phyloP scores from a whole-genome alignment of 768 basidiomycete species.

The Naganishia vaughanmartiniae region DNA sequence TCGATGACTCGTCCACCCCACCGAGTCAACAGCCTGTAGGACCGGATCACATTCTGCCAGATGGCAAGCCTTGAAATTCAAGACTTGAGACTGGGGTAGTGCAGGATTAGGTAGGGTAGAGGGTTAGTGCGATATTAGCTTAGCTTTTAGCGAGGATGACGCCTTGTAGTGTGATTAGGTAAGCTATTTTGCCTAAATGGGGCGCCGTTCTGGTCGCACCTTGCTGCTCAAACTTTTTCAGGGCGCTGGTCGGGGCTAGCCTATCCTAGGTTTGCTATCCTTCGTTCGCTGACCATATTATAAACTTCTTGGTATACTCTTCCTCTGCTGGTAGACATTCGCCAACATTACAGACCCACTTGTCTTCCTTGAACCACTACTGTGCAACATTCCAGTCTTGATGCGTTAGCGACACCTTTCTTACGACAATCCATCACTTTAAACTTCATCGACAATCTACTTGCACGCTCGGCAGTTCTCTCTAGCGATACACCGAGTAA shows the following conservation, averaged over 20 bases:
- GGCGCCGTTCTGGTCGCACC: background rate
- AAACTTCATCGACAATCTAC: background rate
- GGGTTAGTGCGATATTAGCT: background rate
- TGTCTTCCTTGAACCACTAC: background rate
- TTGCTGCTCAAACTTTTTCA: conserved; percentile 2
- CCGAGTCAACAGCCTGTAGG: too few relatives aligned
- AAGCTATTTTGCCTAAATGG: background rate
- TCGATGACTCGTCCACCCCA: too few relatives aligned
- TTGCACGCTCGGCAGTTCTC: conserved; percentile 10
- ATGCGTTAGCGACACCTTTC: conserved; percentile 13
- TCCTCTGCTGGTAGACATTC: background rate
- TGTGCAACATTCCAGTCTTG: background rate
- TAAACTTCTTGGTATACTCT: background rate
- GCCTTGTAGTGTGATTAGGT: conserved; percentile 11
- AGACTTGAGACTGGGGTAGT: background rate
- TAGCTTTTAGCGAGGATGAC: conserved; percentile 38
- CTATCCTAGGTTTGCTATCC: background rate
- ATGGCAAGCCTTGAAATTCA: too few relatives aligned
- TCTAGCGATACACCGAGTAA: conserved; percentile 5
- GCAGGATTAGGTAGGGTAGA: background rate
- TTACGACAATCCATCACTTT: background rate
- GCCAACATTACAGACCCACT: background rate
- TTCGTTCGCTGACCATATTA: background rate
- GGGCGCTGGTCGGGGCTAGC: background rate
- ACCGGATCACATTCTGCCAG: too few relatives aligned